phyloP scores from a whole-genome alignment of 805 yeast species.

The Brettanomyces naardenensis region DNA sequence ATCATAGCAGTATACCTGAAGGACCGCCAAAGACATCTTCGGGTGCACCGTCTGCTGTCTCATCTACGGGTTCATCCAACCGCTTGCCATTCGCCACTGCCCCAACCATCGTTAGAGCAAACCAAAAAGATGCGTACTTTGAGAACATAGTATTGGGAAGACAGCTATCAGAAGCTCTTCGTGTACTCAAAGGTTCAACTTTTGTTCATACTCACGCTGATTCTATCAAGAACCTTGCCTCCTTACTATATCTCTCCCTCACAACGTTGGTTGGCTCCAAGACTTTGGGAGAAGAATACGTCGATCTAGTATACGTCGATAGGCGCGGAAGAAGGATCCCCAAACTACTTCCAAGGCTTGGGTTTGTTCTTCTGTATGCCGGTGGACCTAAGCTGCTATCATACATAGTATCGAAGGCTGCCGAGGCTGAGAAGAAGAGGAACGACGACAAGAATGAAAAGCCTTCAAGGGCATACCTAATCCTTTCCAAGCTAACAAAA shows the following conservation, averaged over 20 bases:
- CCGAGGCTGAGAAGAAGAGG: neutral
- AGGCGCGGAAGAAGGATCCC: slow-evolving; percentile 46
- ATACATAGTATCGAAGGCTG: no score
- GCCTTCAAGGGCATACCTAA: no score
- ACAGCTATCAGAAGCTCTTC: slow-evolving; percentile 50
- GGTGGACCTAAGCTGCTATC: slow-evolving; percentile 1
- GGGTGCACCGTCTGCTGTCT: no score
- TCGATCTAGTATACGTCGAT: slow-evolving; percentile 64
- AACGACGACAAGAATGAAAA: neutral
- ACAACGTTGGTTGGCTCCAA: slow-evolving; percentile 73
- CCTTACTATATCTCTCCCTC: slow-evolving; percentile 55
- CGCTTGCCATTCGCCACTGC: slow-evolving; percentile 57
- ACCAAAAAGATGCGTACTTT: slow-evolving; percentile 81
- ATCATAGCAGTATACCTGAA: no score
- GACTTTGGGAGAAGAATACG: slow-evolving; percentile 92
- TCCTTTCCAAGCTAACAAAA: slow-evolving; percentile 25
- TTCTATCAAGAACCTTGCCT: slow-evolving; percentile 51
- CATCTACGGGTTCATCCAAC: no score
- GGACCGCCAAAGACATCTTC: no score
- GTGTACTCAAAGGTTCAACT: slow-evolving; percentile 51
- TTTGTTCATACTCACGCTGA: slow-evolving; percentile 56
- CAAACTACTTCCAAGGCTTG: slow-evolving; percentile 33
- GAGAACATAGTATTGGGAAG: slow-evolving; percentile 40
- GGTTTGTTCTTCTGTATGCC: slow-evolving; percentile 54
- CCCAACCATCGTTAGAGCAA: slow-evolving; percentile 84